Base-by-base conservation (phyloP, 148 eudicot genomes). In the Hydrangea macrophylla region DNA sequence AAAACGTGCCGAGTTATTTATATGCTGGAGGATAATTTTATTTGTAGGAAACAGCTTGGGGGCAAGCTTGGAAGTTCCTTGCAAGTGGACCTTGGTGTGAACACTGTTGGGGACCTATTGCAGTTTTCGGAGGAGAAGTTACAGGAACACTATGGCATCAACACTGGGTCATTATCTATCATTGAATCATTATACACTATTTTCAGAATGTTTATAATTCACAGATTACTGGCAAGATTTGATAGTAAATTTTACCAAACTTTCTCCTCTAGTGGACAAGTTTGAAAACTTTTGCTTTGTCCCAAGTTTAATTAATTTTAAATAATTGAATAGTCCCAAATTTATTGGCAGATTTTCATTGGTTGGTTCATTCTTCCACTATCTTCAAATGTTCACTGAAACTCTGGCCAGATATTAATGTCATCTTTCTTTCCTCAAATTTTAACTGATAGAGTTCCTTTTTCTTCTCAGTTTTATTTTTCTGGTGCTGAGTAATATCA, bases 1-100 rank as follows among this genome's bases (percentile, higher is more conserved):
- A 58, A 51, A n/a, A 48, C 26, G n/a, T 30, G 18, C 10, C 30
- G 9, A n/a, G n/a, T 1, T 53, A 51, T 27, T 62, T 20, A 65
- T 17, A 23, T 50, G 24, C 58, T 74, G 15, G 31, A 67, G 2
- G 62, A 33, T 25, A 66, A n/a, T 1, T 22, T 74, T 53, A 51
- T 58, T 76, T 73, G 48, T 81, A 92, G 98, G 98, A 92, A 92
- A 70, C 98, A 92, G 67, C 94, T 92, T 55, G 98, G 98, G 28
- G 98, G 98, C 63, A 92, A 92, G 84, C 96, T 92, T 40, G 98
- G 98, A 56, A 87, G 83, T 69, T 83, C 96, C 67, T 79, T 90
- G 82, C 90, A 84, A 78, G 78, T 44, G 71, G 92, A 90, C 69
- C 88, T 92, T 60, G 84, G 87, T 67, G 82, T 86, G 62, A 83